Evolutionary conservation across 257 asterid species (phyloP).

Genomic region (Capsicum baccatum): DNA sequence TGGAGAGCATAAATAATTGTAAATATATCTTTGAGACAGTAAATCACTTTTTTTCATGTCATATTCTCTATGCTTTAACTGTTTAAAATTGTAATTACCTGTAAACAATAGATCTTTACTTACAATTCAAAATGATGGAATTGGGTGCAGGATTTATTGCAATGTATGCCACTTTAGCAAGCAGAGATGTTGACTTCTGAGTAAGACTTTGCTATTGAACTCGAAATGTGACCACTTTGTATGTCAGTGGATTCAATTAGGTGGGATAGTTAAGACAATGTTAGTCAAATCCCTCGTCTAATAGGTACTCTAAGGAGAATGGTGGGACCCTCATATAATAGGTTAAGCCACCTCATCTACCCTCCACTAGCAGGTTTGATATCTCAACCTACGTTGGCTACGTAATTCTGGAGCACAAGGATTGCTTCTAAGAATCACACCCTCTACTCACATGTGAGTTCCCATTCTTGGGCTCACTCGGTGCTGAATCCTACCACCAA

Average conservation of each 20-base stretch:
- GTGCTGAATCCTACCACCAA: too few species aligned
- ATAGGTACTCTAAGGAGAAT: too few species aligned
- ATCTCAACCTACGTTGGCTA: too few species aligned
- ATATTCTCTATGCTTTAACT: neutral
- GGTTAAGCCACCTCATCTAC: too few species aligned
- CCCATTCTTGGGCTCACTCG: too few species aligned
- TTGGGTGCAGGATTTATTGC: constrained; percentile 78
- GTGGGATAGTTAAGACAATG: neutral
- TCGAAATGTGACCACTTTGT: neutral
- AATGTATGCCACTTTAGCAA: constrained; percentile 93
- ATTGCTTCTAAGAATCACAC: too few species aligned
- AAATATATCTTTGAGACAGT: constrained; percentile 1
- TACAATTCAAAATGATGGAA: neutral
- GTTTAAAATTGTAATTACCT: neutral
- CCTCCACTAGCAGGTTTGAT: too few species aligned
- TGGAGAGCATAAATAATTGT: neutral
- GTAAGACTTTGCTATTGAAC: neutral
- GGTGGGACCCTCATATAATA: too few species aligned
- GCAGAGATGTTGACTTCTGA: constrained; percentile 77
- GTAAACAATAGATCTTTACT: neutral
- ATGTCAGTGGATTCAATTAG: neutral
- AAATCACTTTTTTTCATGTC: constrained; percentile 4
- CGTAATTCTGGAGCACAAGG: too few species aligned
- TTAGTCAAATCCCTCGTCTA: neutral
- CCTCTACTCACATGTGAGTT: too few species aligned